Percentiles rank a stretch among this genome's conserved stretches.
phyloP scores from a whole-genome alignment of 2,329 filamentous ascomycete genomes.

The Aotearoamyces nothofagi region DNA sequence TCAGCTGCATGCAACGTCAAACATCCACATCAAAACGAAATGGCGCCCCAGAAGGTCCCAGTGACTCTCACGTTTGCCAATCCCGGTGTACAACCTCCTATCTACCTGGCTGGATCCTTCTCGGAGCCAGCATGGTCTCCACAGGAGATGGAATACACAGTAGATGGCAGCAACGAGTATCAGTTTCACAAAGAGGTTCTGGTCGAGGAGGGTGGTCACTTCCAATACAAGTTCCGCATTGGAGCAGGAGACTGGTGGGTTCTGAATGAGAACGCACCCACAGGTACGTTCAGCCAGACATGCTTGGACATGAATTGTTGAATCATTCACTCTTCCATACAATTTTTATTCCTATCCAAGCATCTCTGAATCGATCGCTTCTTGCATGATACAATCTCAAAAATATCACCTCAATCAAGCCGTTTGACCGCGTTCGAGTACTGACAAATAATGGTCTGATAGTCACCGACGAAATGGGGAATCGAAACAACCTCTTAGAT shows the following conservation, averaged over 20 bases:
- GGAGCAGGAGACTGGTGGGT: constrained; percentile 56
- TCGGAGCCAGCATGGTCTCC: constrained; percentile 51
- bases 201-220: constrained; percentile 37
- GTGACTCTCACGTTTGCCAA: constrained; percentile 46
- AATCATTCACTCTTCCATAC: too few species aligned
- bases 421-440: not conserved
- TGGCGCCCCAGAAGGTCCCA: constrained; percentile 24
- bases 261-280: constrained; percentile 45
- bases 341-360: too few species aligned
- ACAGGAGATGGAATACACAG: constrained; percentile 45
- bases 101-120: constrained; percentile 58
- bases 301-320: too few species aligned
- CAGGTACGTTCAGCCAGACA: constrained; percentile 30
- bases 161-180: constrained; percentile 35
- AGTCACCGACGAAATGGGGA: constrained; percentile 36
- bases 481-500: constrained; percentile 34
- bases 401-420: not conserved
- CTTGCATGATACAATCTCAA: constrained; percentile 2
- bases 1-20: too few species aligned
- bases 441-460: too few species aligned
- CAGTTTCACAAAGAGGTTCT: constrained; percentile 41
- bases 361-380: too few species aligned
- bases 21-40: too few species aligned
- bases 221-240: constrained; percentile 64
- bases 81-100: constrained; percentile 44